These are phyloP conservation scores for Kwoniella heveanensis DNA, from an alignment of 768 basidiomycete genomes.

Conservation along the genomic window DNA sequence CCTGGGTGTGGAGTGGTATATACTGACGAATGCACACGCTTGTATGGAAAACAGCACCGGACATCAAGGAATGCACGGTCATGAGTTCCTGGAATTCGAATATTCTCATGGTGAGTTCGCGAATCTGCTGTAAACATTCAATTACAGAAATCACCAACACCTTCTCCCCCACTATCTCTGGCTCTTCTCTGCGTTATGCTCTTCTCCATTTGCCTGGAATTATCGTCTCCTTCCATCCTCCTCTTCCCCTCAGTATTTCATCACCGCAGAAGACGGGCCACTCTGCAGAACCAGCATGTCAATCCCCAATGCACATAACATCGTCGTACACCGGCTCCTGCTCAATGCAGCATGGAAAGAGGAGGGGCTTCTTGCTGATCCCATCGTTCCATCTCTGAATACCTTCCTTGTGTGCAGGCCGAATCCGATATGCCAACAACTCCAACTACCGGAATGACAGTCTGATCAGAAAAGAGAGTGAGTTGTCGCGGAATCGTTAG, in stretches of 20 bases:
- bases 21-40: conserved; percentile 5
- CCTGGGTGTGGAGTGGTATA: no score
- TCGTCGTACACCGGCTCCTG: no score
- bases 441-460: conserved; percentile 98
- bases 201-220: no score
- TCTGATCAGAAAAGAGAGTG: conserved; percentile 97
- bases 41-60: conserved; percentile 68
- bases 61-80: conserved; percentile 97
- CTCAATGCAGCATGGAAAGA: not conserved
- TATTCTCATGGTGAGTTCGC: conserved; percentile 86
- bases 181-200: no score
- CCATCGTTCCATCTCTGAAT: not conserved
- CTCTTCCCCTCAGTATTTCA: no score
- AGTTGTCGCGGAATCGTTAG: not conserved
- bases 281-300: no score
- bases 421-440: conserved; percentile 97
- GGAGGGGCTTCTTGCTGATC: not conserved
- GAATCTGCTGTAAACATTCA: no score
- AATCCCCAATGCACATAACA: no score
- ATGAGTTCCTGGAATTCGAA: conserved; percentile 98
- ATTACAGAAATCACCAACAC: not conserved
- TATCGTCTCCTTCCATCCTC: no score
- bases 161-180: no score
- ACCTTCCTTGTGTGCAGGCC: conserved; percentile 53
- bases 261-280: no score